Evolutionary conservation across 2,329 filamentous ascomycete genomes (phyloP), one percentile per base, ranked within the genome.

Genomic region (Calcarisporium arbuscula): DNA sequence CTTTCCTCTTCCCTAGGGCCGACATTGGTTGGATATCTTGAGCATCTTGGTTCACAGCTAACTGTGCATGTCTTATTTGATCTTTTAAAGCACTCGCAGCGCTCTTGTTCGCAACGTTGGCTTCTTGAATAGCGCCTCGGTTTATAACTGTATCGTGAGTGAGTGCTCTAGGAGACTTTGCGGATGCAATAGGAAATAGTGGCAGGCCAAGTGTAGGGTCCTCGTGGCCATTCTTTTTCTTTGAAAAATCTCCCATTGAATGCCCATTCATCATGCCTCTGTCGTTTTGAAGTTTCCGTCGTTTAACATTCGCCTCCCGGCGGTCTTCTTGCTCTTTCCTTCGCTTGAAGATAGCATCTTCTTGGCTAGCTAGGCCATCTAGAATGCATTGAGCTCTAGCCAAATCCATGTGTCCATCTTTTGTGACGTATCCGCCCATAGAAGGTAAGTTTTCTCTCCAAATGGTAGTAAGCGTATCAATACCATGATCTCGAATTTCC

Each of bases 381-480:
- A 98, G 68, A 51, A 98, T 96, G 47, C 82, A 71, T 55, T 98
- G 92, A 8, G 88, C 89, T 49, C 85, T 77, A 39, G 80, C 77
- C 38, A 98, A 74, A 55, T 96, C 84, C 41, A 96, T 88, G 48
- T 85, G 81, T 3, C 92, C 92, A 61, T 98, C 90, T 54, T 94
- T 90, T 28, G 92, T 98, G 33, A 98, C 74, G 58, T 95, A 98
- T 10, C 92, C 92, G 29, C 88, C 89, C 88, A 98, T 95, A 25
- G 74, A 59, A 5, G 88, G 83, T 15, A 96, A 68, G 44, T 94
- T 94, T 47, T 95, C 88, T 54, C 86, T 82, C 92, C 94, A 98
- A 36, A 98, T 92, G n/a, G 86, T 82, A 46, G 89, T 94, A 36
- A 98, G 70, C 1, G 89, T 94, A 55, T 98, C 90, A 53, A 98